These are phyloP conservation scores for Sesbania bispinosa DNA, from an alignment of 306 rosid species.

Conservation along the genomic window DNA sequence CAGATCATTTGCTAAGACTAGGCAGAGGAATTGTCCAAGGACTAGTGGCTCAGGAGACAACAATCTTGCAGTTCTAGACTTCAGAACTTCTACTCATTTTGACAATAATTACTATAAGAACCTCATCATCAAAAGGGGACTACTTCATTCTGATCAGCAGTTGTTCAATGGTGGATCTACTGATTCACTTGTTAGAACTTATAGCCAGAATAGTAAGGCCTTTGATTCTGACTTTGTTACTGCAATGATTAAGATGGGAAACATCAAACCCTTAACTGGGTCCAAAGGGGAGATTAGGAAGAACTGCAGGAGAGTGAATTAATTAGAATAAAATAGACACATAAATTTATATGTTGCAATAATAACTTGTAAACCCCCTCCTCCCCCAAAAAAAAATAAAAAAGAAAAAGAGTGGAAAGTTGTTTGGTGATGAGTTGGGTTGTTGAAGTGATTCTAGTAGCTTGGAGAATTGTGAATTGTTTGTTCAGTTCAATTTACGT, in stretches of 20 bases:
- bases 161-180: constrained; percentile 70
- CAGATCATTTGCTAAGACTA: constrained; percentile 45
- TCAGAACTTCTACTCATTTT: constrained; percentile 43
- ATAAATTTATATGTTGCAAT: not conserved
- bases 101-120: constrained; percentile 66
- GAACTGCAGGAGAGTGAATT: constrained; percentile 52
- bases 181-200: constrained; percentile 52
- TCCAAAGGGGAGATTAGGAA: constrained; percentile 71
- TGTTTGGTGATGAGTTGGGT: not conserved
- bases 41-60: constrained; percentile 47
- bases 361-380: not conserved
- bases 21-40: constrained; percentile 44
- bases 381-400: too few relatives aligned
- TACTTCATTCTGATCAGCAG: constrained; percentile 71
- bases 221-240: constrained; percentile 51
- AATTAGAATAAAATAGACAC: too few relatives aligned
- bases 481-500: not conserved
- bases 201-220: constrained; percentile 25
- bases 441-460: not conserved
- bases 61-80: constrained; percentile 52
- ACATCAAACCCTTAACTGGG: constrained; percentile 64
- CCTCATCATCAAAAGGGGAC: constrained; percentile 55
- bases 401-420: not conserved
- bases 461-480: constrained; percentile 13
- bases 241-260: constrained; percentile 82